phyloP scores from a whole-genome alignment of 768 basidiomycete genomes.

The Calocybe indica region DNA sequence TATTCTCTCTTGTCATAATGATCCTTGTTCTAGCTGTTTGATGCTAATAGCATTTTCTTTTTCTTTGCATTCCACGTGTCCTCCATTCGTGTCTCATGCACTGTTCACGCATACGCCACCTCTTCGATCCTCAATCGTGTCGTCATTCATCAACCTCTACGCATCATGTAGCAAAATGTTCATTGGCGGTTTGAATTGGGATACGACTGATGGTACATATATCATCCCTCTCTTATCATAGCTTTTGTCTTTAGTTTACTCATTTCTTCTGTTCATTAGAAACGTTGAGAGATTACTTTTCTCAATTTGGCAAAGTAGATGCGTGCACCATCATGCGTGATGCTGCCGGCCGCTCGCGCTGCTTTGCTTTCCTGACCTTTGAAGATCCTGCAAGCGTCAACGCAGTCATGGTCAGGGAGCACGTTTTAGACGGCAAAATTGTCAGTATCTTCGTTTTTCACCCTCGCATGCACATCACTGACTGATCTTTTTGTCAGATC shows the following conservation, averaged over 20 bases:
- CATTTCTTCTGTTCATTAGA: constrained; percentile 41
- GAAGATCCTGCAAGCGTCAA: constrained; percentile 90
- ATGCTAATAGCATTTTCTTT: constrained; percentile 76
- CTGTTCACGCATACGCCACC: constrained; percentile 13
- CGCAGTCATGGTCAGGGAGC: constrained; percentile 92
- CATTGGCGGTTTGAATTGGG: constrained; percentile 99
- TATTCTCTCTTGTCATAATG: constrained; percentile 53
- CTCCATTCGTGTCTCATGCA: constrained; percentile 17
- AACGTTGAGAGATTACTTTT: constrained; percentile 79
- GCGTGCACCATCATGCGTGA: constrained; percentile 99
- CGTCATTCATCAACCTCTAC: constrained; percentile 7
- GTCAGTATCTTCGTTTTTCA: constrained; percentile 44
- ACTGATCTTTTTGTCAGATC: constrained; percentile 52
- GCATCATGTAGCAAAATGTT: constrained; percentile 89
- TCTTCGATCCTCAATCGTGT: constrained; percentile 1
- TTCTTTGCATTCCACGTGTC: constrained; percentile 27
- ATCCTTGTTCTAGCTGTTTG: constrained; percentile 63
- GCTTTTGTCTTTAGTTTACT: constrained; percentile 34
- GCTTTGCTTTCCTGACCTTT: constrained; percentile 98
- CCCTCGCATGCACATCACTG: neutral
- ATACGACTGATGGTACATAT: constrained; percentile 94
- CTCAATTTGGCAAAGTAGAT: constrained; percentile 95
- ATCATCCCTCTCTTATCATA: constrained; percentile 24
- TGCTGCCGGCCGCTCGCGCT: constrained; percentile 87
- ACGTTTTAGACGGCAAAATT: constrained; percentile 94